Evolutionary conservation across 2,329 filamentous ascomycete species (phyloP).

Genomic region (Penicillium expansum): DNA sequence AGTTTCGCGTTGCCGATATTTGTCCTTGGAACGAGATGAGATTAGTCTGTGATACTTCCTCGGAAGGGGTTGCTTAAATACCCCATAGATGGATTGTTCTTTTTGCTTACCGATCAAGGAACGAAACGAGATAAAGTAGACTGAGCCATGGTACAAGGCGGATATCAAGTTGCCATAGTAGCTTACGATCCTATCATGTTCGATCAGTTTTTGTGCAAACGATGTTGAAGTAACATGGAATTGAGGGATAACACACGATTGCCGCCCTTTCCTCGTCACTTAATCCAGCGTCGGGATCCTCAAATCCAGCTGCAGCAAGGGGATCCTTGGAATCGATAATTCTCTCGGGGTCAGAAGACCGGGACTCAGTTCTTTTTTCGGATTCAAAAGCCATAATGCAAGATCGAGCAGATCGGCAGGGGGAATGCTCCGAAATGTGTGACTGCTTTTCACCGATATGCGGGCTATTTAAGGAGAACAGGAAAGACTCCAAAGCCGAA

Average conservation of each 20-base stretch:
- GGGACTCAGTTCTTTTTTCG: constrained; percentile 14
- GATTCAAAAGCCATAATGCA: constrained; percentile 9
- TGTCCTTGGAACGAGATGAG: constrained; percentile 44
- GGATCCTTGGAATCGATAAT: constrained; percentile 1
- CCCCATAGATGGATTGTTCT: too few relatives aligned
- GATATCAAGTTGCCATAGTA: constrained; percentile 47
- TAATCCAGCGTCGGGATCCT: constrained; percentile 63
- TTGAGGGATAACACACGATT: constrained; percentile 50
- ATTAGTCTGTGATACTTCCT: background rate
- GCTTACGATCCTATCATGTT: constrained; percentile 39
- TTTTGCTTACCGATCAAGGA: constrained; percentile 36
- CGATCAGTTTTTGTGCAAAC: background rate
- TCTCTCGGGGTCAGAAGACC: constrained; percentile 23
- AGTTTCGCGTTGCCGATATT: constrained; percentile 74
- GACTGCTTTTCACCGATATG: background rate
- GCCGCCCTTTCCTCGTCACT: constrained; percentile 60
- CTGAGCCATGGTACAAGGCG: constrained; percentile 48
- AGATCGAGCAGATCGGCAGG: background rate
- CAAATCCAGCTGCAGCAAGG: constrained; percentile 20
- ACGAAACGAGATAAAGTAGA: constrained; percentile 46
- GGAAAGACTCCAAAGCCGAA: background rate
- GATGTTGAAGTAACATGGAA: background rate
- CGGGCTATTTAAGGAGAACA: background rate
- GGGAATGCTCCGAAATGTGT: background rate
- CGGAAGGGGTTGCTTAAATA: background rate